These are phyloP conservation scores for Thuidium tamariscinum DNA, from an alignment of 225 moss, liverwort and hornwort genomes.

Conservation along the genomic window DNA sequence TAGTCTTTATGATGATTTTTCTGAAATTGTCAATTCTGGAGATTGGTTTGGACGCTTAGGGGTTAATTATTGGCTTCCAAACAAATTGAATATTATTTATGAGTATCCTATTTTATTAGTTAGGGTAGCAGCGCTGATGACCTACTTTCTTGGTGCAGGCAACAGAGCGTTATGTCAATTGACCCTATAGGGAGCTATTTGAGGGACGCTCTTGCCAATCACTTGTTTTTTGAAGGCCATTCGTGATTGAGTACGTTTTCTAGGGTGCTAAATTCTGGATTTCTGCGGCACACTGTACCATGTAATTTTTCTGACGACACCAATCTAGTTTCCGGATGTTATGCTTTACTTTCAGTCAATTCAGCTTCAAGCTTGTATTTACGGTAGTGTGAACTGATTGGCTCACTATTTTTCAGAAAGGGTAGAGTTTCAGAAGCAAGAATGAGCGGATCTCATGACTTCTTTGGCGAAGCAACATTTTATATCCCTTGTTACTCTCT, in stretches of 20 bases:
- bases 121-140: not conserved
- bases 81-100: not conserved
- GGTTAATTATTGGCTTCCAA: too few relatives aligned
- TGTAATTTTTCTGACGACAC: not conserved
- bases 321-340: not conserved
- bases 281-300: not conserved
- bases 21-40: too few relatives aligned
- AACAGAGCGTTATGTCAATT: constrained; percentile 40
- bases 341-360: not conserved
- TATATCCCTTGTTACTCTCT: not conserved
- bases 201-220: constrained; percentile 42
- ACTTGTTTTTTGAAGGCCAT: constrained; percentile 43
- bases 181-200: constrained; percentile 38
- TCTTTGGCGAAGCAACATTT: not conserved
- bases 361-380: not conserved
- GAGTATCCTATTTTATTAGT: not conserved
- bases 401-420: not conserved
- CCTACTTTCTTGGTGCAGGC: constrained; percentile 12
- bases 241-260: not conserved
- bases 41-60: too few relatives aligned
- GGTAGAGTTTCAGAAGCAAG: not conserved
- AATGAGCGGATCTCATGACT: not conserved
- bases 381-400: not conserved
- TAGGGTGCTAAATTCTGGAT: not conserved
- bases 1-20: too few relatives aligned